Evolutionary conservation across 305 asterid genomes (phyloP).

Genomic region (Solanum hybrid): DNA sequence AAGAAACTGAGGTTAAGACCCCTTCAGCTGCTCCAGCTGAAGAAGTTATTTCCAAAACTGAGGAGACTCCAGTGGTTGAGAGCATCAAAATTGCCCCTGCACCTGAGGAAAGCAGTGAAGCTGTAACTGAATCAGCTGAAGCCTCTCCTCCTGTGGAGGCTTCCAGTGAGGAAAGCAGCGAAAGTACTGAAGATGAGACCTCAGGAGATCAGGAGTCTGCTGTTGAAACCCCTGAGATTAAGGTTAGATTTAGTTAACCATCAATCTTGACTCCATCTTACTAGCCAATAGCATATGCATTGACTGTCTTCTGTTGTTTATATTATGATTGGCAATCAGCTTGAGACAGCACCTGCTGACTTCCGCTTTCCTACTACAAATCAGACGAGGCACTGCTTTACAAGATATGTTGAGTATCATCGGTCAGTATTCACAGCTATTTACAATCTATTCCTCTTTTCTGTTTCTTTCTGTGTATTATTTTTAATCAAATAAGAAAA

Average conservation of each 20-base stretch:
- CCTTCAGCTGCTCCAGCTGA: constrained; percentile 26
- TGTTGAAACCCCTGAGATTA: constrained; percentile 66
- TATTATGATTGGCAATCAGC: constrained; percentile 31
- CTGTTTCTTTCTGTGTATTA: background rate
- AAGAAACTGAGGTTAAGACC: constrained; percentile 31
- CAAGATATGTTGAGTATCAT: constrained; percentile 87
- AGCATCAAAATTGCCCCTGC: constrained; percentile 31
- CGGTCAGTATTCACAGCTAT: constrained; percentile 34
- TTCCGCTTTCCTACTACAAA: constrained; percentile 95
- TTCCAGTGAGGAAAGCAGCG: constrained; percentile 32
- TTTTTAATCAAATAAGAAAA: background rate
- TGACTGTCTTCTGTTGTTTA: background rate
- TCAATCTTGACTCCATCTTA: background rate
- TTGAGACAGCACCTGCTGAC: constrained; percentile 96
- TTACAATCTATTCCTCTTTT: background rate
- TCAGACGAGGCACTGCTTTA: constrained; percentile 95
- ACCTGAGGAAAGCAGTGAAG: constrained; percentile 27
- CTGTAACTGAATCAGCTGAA: constrained; percentile 41
- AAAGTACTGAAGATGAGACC: constrained; percentile 41
- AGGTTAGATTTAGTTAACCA: constrained; percentile 29
- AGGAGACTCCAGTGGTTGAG: constrained; percentile 28
- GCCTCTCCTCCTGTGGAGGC: constrained; percentile 36
- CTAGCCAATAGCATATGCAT: background rate
- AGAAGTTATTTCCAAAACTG: constrained; percentile 21
- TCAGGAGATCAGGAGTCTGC: constrained; percentile 41